Evolutionary conservation across 2,329 filamentous ascomycete species (phyloP), one percentile per base, ranked within the genome.

Genomic region (Ophiostoma populinum): DNA sequence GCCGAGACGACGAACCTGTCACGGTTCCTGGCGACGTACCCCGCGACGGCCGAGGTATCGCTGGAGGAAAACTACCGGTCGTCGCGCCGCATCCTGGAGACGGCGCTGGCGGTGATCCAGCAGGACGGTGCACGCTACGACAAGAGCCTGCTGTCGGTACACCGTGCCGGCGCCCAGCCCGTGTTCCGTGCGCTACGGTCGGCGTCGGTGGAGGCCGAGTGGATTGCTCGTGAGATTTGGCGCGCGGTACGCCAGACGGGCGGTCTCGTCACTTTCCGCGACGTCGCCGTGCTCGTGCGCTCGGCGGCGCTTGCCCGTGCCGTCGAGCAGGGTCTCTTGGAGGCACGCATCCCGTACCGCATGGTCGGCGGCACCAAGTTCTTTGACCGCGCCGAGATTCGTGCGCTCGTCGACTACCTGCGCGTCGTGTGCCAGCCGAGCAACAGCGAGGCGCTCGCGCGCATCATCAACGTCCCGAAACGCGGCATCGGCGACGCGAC

Each of bases 11-110:
- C 78, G 51, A 98, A 95, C 47, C 63, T 95, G 32, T 70, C 71
- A 43, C 73, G 80, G 3, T 75, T 98, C 62, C 69, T 83, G 35
- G 62, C 27, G 75, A 82, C 39, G 94, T 80, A 49, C 75, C 75
- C n/a, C 0, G 68, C 78, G 18, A 90, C 85, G 0, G 67, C 83
- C 5, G 78, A 90, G 39, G 73, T 94, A 29, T 75, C 87, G 6
- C 62, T 98, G 3, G 81, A 94, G 50, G 80, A 94, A 48, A 98
- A 95, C 48, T 98, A 98, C 50, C 72, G 87, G 16, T 95, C 87
- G 1, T 92, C 85, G 1, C 81, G 77, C 25, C 75, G 75, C 7
- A 94, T 98, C 40, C 62, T 95, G 17, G 66, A 70, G 39, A 72
- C 80, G 6, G 85, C 90, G 0, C 65, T 92, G 40, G 71, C 76